Conservation (phyloP, 2,329 filamentous ascomycete genomes). For the Neoscytalidium dimidiatum region DNA sequence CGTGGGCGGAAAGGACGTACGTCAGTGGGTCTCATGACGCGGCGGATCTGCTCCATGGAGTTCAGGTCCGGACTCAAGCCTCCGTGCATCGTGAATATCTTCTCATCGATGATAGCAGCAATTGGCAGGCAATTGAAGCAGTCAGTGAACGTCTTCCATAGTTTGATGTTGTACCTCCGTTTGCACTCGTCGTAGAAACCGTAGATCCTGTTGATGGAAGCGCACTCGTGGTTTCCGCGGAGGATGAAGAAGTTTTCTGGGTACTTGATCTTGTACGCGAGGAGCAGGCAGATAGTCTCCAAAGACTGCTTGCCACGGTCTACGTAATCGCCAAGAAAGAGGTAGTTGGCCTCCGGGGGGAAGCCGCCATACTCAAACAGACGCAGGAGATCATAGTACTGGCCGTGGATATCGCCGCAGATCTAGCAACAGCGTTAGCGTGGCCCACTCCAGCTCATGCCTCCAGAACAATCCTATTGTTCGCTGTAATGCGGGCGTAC, state of each 20-base stretch:
- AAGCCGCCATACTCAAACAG: conserved; percentile 98
- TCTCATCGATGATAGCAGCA: conserved; percentile 98
- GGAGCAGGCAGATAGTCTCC: conserved; percentile 94
- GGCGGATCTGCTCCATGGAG: conserved; percentile 99
- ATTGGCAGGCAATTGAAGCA: conserved; percentile 99
- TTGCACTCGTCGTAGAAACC: conserved; percentile 99
- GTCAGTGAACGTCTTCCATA: conserved; percentile 99
- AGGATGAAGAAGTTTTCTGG: conserved; percentile 99
- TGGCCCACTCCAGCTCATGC: background rate
- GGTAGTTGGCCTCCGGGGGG: conserved; percentile 97
- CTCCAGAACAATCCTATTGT: conserved; percentile 23
- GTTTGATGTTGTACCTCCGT: conserved; percentile 97
- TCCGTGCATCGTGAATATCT: conserved; percentile 99
- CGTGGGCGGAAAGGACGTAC: conserved; percentile 60
- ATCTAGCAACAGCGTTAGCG: conserved; percentile 61
- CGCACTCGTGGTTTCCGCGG: conserved; percentile 98
- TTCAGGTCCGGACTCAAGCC: conserved; percentile 95
- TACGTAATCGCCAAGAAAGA: conserved; percentile 98
- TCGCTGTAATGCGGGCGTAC: conserved; percentile 50
- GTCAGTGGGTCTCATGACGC: conserved; percentile 98
- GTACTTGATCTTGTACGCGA: conserved; percentile 99
- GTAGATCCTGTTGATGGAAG: conserved; percentile 98
- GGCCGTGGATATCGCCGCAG: conserved; percentile 97
- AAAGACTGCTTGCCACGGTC: conserved; percentile 99
- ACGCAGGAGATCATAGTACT: conserved; percentile 97